Conservation (phyloP, 129 eudicot species). For the sunflower (Helianthus annuus) region HanXRQr2.0-SUNRISE NC_035441.2:171238335-171238834, state of each 20-base stretch:
- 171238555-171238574: slow-evolving; percentile 15
- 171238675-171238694: slow-evolving; percentile 10
- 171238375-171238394: slow-evolving; percentile 27
- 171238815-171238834: slow-evolving; percentile 20
- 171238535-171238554: slow-evolving; percentile 25
- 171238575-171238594: slow-evolving; percentile 20
- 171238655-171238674: slow-evolving; percentile 8
- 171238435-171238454: not conserved
- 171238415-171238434: slow-evolving; percentile 54
- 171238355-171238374: slow-evolving; percentile 20
- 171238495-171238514: slow-evolving; percentile 28
- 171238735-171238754: slow-evolving; percentile 38
- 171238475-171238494: slow-evolving; percentile 31
- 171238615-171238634: slow-evolving; percentile 15
- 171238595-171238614: slow-evolving; percentile 30
- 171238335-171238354: slow-evolving; percentile 6
- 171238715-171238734: slow-evolving; percentile 9
- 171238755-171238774: slow-evolving; percentile 79
- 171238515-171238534: slow-evolving; percentile 22
- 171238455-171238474: slow-evolving; percentile 33
- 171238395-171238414: slow-evolving; percentile 37
- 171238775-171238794: slow-evolving; percentile 25
- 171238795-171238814: slow-evolving; percentile 27
- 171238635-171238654: not conserved
- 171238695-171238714: not conserved